Evolutionary conservation across 2,329 filamentous ascomycete species (phyloP), one percentile per base, ranked within the genome.

Genomic region (Sclerotinia trifoliorum): DNA sequence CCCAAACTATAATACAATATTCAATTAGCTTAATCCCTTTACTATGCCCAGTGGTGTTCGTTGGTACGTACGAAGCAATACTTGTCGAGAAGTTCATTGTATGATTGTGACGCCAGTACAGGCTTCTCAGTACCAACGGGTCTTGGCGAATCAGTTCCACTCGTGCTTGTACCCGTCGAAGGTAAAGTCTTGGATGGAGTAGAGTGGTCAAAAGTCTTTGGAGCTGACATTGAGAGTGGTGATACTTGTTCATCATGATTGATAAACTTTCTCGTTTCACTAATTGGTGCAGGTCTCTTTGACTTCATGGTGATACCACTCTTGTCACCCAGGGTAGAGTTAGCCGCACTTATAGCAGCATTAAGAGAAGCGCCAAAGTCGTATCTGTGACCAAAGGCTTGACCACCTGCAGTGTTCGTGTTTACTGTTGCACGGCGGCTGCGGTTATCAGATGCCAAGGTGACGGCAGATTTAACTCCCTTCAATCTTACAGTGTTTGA

Each of bases 21-120:
- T 73, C 69, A 72, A 79, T 84, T 80, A 83, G 81, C 80, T 77
- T 66, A 74, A 68, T 75, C 71, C 74, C 74, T 70, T 72, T 70
- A 63, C 24, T 66, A 46, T 58, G 56, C 61, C 70, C 68, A 74
- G 58, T 70, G 70, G 67, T 76, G 73, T 70, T 75, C 72, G 80
- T 73, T 71, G 78, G 85, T 85, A 96, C 94, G 88, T 94, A 97
- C 94, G 88, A 98, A 99, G 86, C 95, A 99, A 85, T 97, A 99
- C 84, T 96, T 97, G 84, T 96, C 94, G 80, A 99, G 91, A 73
- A 99, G 86, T 81, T 99, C 95, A 81, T 96, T 92, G 79, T 99
- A 98, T 70, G 94, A 94, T 70, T 92, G 89, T 72, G 93, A 96
- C 70, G 94, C 87, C 73, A 97, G 89, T 76, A 86, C 84, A 56